Percentiles rank a stretch among this genome's conserved stretches.
Conservation (phyloP, 495 filamentous ascomycete species). For the Penicillium malachiteum region DNA sequence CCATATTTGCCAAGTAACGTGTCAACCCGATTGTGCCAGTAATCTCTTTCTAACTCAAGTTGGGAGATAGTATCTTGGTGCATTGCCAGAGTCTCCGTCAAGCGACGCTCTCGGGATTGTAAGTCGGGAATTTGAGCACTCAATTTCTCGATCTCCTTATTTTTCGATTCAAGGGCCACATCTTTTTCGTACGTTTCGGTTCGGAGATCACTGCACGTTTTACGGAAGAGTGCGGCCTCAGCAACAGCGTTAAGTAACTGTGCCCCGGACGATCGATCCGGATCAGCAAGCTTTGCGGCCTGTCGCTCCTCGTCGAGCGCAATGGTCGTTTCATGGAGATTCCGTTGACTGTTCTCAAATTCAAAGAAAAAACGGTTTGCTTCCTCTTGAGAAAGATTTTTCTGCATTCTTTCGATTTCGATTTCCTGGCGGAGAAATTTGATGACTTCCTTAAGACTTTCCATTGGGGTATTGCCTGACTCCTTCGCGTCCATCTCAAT, state of each 20-base stretch:
- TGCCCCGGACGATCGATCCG: too few relatives aligned
- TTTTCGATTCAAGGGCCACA: conserved; percentile 69
- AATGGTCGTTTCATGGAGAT: conserved; percentile 81
- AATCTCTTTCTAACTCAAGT: too few relatives aligned
- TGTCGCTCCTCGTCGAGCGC: conserved; percentile 86
- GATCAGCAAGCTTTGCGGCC: conserved; percentile 57
- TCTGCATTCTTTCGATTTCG: conserved; percentile 94
- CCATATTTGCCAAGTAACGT: too few relatives aligned
- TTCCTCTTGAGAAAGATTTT: conserved; percentile 83
- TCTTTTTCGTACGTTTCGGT: conserved; percentile 79
- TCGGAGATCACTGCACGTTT: conserved; percentile 85
- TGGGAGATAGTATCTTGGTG: too few relatives aligned
- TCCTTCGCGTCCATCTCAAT: conserved; percentile 36
- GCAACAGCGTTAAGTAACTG: conserved; percentile 37
- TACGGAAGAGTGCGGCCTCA: conserved; percentile 90
- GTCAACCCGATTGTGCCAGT: too few relatives aligned
- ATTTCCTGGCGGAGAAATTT: conserved; percentile 92
- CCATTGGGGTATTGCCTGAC: conserved; percentile 40
- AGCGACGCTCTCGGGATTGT: too few relatives aligned
- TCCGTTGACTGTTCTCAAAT: conserved; percentile 77
- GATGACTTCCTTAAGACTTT: conserved; percentile 84
- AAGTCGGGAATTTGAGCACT: too few relatives aligned
- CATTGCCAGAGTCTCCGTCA: too few relatives aligned
- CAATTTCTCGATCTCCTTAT: conserved; percentile 5
- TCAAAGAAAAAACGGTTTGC: conserved; percentile 84